Base-by-base conservation (phyloP, 2,329 filamentous ascomycete genomes). In the Lasiodiplodia theobromae region DNA sequence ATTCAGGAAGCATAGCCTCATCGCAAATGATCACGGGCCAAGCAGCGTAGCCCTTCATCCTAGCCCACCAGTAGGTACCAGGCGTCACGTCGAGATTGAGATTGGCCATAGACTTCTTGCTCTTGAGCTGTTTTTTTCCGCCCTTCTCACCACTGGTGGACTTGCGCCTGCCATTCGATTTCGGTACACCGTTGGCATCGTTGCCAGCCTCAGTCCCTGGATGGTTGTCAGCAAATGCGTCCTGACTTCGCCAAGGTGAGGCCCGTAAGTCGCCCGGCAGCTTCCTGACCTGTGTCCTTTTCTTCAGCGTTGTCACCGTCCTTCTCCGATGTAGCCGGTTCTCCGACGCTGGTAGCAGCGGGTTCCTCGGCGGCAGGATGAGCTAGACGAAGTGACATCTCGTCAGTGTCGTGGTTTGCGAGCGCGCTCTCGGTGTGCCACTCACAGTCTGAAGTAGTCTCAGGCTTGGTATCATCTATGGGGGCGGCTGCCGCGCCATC, bases 11-110 rank as follows among this genome's bases (percentile, higher is more conserved):
- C 91, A 99, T 98, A 71, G 91, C 90, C 80, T 99, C 95, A 77
- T 97, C 94, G 79, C 93, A 96, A 74, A 99, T 89, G 77, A 99
- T 92, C 67, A 93, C 91, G 18, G 96, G 96, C 96, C 96, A 99
- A 49, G 93, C 91, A 38, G 96, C 93, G 80, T 93, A 97, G 70
- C 95, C 96, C 85, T 96, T 97, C 80, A 99, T 89, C 80, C 94
- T 92, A 72, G 96, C 93, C 77, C 97, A 90, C 82, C 92, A 98
- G 81, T 94, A 92, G 75, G 98, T 91, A 73, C 96, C 96, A 4
- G 96, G 92, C 83, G 97, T 86, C 71, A 93, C 94, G 77, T 97
- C 88, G 66, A 93, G 86, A 73, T 84, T 82, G 53, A 86, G 78
- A 66, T 90, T 90, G 71, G 87, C 86, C 82, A 90, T 90, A 58